phyloP scores from a whole-genome alignment of 495 filamentous ascomycete genomes.

The Niebla homalea region DNA sequence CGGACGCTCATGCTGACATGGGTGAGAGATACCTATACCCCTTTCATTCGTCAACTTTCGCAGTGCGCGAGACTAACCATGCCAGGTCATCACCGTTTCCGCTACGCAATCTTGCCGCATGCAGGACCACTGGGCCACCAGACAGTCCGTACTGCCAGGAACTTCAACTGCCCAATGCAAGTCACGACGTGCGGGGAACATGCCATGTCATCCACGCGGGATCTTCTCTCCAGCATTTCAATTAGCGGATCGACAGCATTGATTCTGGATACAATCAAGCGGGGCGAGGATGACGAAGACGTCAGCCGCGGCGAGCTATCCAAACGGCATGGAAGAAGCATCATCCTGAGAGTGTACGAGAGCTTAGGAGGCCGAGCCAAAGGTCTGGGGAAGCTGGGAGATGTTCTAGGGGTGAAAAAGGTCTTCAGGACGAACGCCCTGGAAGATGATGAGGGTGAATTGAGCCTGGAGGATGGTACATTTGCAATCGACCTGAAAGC shows the following conservation, averaged over 20 bases:
- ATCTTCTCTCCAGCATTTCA: conserved; percentile 37
- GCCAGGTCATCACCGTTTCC: conserved; percentile 59
- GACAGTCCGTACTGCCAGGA: conserved; percentile 70
- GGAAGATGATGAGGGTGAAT: conserved; percentile 42
- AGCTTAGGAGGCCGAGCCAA: conserved; percentile 71
- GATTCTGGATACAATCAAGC: conserved; percentile 73
- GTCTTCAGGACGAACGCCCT: conserved; percentile 68
- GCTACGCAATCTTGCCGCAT: conserved; percentile 88
- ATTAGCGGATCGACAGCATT: conserved; percentile 46
- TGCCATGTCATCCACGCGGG: conserved; percentile 22
- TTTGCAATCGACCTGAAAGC: conserved; percentile 53
- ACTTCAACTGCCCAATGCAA: conserved; percentile 77
- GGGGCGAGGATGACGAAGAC: conserved; percentile 92
- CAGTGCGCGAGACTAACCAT: background rate
- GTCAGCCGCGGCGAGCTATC: conserved; percentile 59
- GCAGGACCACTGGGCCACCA: conserved; percentile 50
- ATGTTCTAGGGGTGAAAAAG: conserved; percentile 49
- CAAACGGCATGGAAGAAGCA: conserved; percentile 54
- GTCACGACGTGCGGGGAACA: conserved; percentile 27
- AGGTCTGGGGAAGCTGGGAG: conserved; percentile 46
- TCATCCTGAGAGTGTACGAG: conserved; percentile 79
- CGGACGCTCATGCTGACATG: conserved; percentile 95
- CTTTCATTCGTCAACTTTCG: background rate
- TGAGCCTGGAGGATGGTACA: conserved; percentile 32
- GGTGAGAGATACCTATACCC: conserved; percentile 24